phyloP scores from a whole-genome alignment of 129 eudicot genomes.

The Centrapalus pauciflorus region DNA sequence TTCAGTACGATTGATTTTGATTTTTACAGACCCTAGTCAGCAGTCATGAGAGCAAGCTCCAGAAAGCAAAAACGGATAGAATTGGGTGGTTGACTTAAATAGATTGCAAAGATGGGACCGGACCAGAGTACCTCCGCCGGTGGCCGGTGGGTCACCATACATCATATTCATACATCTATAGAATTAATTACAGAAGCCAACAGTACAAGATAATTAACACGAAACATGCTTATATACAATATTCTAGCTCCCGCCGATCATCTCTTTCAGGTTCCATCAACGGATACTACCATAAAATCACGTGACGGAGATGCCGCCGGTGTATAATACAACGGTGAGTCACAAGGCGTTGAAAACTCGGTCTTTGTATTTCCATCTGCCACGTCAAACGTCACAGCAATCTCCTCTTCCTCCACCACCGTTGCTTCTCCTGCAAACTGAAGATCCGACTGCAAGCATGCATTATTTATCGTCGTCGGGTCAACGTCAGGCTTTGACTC shows the following conservation, averaged over 20 bases:
- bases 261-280: not conserved
- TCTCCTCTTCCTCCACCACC: slow-evolving; percentile 9
- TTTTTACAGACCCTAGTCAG: no score
- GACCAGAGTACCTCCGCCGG: not conserved
- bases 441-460: slow-evolving; percentile 10
- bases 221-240: not conserved
- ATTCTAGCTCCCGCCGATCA: not conserved
- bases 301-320: slow-evolving; percentile 57
- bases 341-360: slow-evolving; percentile 66
- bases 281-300: slow-evolving; percentile 7
- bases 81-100: no score
- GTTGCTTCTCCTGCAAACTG: not conserved
- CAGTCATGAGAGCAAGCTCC: no score
- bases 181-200: not conserved
- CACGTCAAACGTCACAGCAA: slow-evolving; percentile 8
- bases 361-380: slow-evolving; percentile 29
- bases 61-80: no score
- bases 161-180: not conserved
- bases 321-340: slow-evolving; percentile 50
- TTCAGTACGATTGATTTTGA: no score
- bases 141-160: not conserved
- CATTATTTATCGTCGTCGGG: not conserved
- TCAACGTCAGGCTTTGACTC: slow-evolving; percentile 33
- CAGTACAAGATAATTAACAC: not conserved
- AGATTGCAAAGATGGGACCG: no score